Base-by-base conservation (phyloP, 2,329 filamentous ascomycete genomes). In the Graphilbum fragrans region DNA sequence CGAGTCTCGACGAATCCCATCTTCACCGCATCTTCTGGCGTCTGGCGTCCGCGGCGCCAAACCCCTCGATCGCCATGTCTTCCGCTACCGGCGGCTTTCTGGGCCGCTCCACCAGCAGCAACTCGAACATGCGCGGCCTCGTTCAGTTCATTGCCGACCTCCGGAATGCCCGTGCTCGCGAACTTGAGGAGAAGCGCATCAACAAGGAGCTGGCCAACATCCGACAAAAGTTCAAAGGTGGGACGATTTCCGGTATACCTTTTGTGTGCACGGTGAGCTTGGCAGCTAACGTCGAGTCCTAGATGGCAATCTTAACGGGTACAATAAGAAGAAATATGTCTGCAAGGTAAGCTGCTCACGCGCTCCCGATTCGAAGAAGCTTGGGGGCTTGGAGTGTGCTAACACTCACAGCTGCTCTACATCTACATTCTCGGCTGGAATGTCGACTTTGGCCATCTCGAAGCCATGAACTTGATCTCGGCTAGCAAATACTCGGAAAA, bases 271-370 rank as follows among this genome's bases (percentile, higher is more conserved):
- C 19, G 10, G 7, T 17, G 35, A 12, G 9, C 29, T 18, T 34
- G 19, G 19, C 35, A 16, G n/a, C 27, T 38, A 19, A 31, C 25
- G 14, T 10, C 14, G 4, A 18, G 22, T 14, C 9, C n/a, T 18
- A 79, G 85, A 92, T 60, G 88, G 87, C 49, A 92, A 74, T 57
- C 69, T 98, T 44, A 94, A 82, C 58, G 93, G 92, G 50, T 98
- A 98, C 59, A 87, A 95, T 70, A 95, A 93, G 72, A 98, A 98
- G 75, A 98, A 98, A 83, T 98, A 98, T 60, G 92, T 98, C 51
- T 98, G 92, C 85, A 98, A 98, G 70, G 74, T 78, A 65, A 42
- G 58, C 18, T 17, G 25, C 7, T n/a, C n/a, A n/a, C n/a, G n/a
- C n/a, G n/a, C 7, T 8, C 25, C 12, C 25, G 25, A 27, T 27